Conservation (phyloP, 768 basidiomycete genomes). For the Phanerochaete sordida region DNA sequence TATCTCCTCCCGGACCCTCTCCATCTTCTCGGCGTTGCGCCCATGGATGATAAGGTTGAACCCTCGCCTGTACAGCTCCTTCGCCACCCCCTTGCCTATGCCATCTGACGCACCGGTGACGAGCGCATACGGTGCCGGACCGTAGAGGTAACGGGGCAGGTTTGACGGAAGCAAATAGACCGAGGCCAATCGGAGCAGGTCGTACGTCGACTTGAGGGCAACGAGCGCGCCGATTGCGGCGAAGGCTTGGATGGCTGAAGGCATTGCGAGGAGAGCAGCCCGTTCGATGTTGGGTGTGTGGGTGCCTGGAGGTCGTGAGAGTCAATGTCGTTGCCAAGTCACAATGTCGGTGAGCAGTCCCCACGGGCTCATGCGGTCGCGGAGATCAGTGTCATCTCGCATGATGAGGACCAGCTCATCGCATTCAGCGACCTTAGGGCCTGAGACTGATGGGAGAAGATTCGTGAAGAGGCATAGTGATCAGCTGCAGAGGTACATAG, state of each 20-base stretch:
- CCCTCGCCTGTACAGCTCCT: constrained; percentile 23
- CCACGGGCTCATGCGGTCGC: too few relatives aligned
- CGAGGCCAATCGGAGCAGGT: constrained; percentile 13
- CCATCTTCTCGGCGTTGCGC: constrained; percentile 23
- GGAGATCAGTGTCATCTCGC: too few relatives aligned
- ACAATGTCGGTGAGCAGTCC: too few relatives aligned
- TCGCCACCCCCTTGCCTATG: constrained; percentile 24
- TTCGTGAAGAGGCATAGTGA: too few relatives aligned
- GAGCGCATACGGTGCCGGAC: constrained; percentile 21
- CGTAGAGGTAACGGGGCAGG: constrained; percentile 20
- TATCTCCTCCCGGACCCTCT: constrained; percentile 19
- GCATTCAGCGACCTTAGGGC: too few relatives aligned
- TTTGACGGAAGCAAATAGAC: constrained; percentile 18
- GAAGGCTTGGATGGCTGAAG: constrained; percentile 9
- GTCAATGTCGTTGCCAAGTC: too few relatives aligned
- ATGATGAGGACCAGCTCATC: too few relatives aligned
- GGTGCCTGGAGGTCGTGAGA: too few relatives aligned
- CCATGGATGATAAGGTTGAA: constrained; percentile 29
- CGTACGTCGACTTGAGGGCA: constrained; percentile 8
- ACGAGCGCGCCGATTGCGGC: constrained; percentile 16
- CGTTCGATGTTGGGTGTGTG: too few relatives aligned
- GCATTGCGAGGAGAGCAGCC: neutral
- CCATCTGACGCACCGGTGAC: constrained; percentile 27
- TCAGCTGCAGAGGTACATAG: too few relatives aligned
- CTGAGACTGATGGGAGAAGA: too few relatives aligned